These are phyloP conservation scores for Rutidosis leptorrhynchoides DNA, from an alignment of 129 eudicot genomes.

Conservation along the genomic window DNA sequence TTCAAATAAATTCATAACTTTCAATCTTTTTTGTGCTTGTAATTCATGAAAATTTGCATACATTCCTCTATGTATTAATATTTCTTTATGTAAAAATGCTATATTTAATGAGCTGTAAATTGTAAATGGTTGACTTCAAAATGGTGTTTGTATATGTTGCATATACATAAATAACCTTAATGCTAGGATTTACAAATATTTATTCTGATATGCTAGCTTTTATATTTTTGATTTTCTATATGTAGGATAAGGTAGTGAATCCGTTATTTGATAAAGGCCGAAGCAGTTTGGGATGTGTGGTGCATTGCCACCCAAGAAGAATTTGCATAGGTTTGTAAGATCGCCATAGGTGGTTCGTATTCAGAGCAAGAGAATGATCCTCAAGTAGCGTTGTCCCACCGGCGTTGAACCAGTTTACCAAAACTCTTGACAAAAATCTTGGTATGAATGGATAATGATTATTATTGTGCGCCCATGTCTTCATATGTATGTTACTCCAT, in stretches of 20 bases:
- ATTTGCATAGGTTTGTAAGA: constrained; percentile 67
- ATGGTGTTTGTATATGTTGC: too few relatives aligned
- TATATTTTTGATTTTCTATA: background rate
- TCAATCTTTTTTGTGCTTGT: too few relatives aligned
- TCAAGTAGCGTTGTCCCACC: constrained; percentile 93
- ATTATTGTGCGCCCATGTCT: background rate
- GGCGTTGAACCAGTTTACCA: constrained; percentile 80
- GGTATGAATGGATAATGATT: constrained; percentile 33
- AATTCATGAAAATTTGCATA: too few relatives aligned
- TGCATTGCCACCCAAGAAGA: constrained; percentile 86
- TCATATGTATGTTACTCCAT: background rate
- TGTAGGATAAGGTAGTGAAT: constrained; percentile 58
- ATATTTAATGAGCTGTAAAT: too few relatives aligned
- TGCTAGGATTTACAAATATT: background rate
- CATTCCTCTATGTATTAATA: too few relatives aligned
- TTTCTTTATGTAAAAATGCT: too few relatives aligned
- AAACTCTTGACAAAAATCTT: constrained; percentile 79
- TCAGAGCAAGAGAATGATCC: constrained; percentile 80
- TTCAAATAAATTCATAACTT: too few relatives aligned
- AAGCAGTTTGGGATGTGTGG: constrained; percentile 92
- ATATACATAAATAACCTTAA: background rate
- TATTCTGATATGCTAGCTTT: background rate
- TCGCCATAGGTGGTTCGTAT: constrained; percentile 83
- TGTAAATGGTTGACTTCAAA: too few relatives aligned
- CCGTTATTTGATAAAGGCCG: constrained; percentile 80